A percentile compares a stretch with the other conserved stretches of the same genome.
phyloP scores from a whole-genome alignment of 2,329 filamentous ascomycete species.

The Stagonosporopsis tanaceti region DNA sequence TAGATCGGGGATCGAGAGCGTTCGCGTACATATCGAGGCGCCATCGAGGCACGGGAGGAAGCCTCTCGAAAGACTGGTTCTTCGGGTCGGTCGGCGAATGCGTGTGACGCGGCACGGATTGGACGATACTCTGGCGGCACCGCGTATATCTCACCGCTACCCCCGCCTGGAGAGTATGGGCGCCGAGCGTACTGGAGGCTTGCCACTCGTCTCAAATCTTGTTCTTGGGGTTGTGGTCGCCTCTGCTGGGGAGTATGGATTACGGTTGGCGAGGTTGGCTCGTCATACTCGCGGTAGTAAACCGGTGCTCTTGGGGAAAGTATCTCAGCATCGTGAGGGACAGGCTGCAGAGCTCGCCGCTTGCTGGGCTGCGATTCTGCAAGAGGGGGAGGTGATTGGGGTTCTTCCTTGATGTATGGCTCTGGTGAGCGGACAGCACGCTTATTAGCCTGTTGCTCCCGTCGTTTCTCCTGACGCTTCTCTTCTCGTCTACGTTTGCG shows the following conservation, averaged over 20 bases:
- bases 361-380: conserved; percentile 52
- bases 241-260: conserved; percentile 50
- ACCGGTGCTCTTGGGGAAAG: conserved; percentile 54
- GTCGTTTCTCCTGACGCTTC: conserved; percentile 46
- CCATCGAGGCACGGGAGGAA: conserved; percentile 47
- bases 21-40: conserved; percentile 51
- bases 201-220: conserved; percentile 57
- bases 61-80: conserved; percentile 49
- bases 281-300: conserved; percentile 58
- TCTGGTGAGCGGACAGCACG: conserved; percentile 49
- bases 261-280: conserved; percentile 50
- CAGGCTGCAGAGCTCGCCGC: conserved; percentile 49
- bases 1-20: conserved; percentile 52
- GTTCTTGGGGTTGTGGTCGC: conserved; percentile 53
- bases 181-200: conserved; percentile 58
- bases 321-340: conserved; percentile 50
- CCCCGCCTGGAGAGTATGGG: conserved; percentile 49
- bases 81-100: conserved; percentile 51
- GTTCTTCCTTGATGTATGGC: conserved; percentile 68
- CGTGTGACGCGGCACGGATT: conserved; percentile 53
- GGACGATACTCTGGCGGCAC: conserved; percentile 46
- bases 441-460: conserved; percentile 48
- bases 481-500: conserved; percentile 62
- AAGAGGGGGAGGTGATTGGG: conserved; percentile 67
- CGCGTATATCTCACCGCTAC: conserved; percentile 47